A percentile compares a stretch with the other conserved stretches of the same genome.
These are phyloP conservation scores for Beta lomatogona DNA, from an alignment of 179 eudicot species.

Conservation along the genomic window DNA sequence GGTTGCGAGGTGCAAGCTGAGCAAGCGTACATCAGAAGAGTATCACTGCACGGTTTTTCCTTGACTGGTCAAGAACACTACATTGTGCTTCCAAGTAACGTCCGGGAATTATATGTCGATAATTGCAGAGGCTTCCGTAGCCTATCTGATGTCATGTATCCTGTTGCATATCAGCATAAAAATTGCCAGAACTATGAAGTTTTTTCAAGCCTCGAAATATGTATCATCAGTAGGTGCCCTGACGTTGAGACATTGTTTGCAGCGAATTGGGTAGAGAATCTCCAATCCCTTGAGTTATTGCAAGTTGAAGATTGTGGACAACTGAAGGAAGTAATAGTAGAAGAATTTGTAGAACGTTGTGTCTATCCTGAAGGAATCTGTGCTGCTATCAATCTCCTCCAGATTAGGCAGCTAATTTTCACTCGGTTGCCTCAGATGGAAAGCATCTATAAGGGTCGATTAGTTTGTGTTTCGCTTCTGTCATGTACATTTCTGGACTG, in stretches of 20 bases:
- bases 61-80: not conserved
- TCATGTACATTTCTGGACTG: constrained; percentile 4
- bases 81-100: constrained; percentile 19
- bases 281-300: not conserved
- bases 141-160: constrained; percentile 3
- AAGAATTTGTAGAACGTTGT: not conserved
- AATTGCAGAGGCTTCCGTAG: constrained; percentile 9
- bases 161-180: not conserved
- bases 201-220: constrained; percentile 8
- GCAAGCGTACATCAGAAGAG: constrained; percentile 3
- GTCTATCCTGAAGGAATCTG: not conserved
- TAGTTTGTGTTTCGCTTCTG: constrained; percentile 4
- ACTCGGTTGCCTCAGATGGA: constrained; percentile 6
- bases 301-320: constrained; percentile 8
- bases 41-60: constrained; percentile 16
- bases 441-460: not conserved
- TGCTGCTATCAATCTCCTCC: not conserved
- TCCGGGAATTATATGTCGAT: constrained; percentile 16
- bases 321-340: constrained; percentile 11
- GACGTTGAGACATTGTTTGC: constrained; percentile 1
- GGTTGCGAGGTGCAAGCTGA: not conserved
- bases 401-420: not conserved
- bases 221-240: constrained; percentile 10
- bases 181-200: not conserved
- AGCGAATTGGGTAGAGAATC: constrained; percentile 1